phyloP scores from a whole-genome alignment of 2,329 filamentous ascomycete genomes.

The Aaosphaeria pasadenensis region DNA sequence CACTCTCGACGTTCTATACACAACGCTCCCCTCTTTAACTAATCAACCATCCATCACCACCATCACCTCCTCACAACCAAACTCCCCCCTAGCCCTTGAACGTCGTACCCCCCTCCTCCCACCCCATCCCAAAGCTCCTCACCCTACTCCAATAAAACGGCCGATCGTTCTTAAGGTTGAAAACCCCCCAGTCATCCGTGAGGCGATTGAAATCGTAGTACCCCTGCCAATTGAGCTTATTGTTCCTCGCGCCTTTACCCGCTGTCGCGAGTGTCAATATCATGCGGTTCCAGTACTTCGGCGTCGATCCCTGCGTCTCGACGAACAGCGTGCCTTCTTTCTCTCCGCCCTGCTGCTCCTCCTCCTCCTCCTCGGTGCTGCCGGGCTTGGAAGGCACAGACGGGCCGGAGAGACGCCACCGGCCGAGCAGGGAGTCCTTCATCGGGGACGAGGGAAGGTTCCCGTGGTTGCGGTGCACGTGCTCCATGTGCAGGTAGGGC shows the following conservation, averaged over 20 bases:
- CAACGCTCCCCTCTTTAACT: too few relatives aligned
- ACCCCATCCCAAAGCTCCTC: constrained; percentile 54
- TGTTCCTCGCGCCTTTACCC: constrained; percentile 65
- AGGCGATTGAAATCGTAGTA: constrained; percentile 89
- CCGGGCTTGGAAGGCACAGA: constrained; percentile 6
- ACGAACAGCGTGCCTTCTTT: constrained; percentile 57
- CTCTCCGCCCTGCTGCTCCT: constrained; percentile 15
- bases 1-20: too few relatives aligned
- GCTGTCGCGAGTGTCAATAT: constrained; percentile 68
- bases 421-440: constrained; percentile 63
- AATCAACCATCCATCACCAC: neutral
- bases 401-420: constrained; percentile 63
- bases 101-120: constrained; percentile 13
- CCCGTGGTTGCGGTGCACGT: constrained; percentile 51
- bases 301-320: constrained; percentile 78
- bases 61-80: neutral
- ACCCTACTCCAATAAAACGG: constrained; percentile 62
- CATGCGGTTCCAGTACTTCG: constrained; percentile 83
- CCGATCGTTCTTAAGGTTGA: constrained; percentile 62
- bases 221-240: constrained; percentile 82
- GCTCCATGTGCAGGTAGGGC: constrained; percentile 72
- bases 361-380: neutral
- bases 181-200: constrained; percentile 88
- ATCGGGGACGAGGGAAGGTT: constrained; percentile 55
- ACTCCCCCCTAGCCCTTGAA: neutral